phyloP scores from a whole-genome alignment of 140 eudicot species.

The Ambrosia hybrid region DNA sequence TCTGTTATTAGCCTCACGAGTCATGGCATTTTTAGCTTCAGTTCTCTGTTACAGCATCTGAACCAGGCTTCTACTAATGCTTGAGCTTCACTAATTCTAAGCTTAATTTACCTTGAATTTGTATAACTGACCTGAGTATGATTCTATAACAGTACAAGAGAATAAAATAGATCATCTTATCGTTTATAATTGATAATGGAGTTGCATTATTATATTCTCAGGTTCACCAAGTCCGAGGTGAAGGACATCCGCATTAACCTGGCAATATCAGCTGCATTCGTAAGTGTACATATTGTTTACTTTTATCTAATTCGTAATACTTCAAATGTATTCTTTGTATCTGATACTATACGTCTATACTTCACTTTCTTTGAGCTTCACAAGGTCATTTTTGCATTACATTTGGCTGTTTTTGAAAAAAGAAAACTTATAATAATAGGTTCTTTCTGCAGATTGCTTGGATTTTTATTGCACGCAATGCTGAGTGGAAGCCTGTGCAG shows the following conservation, averaged over 20 bases:
- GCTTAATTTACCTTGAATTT: not conserved
- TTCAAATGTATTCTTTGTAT: not conserved
- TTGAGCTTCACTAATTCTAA: not conserved
- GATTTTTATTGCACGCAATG: slow-evolving; percentile 58
- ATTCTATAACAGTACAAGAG: slow-evolving; percentile 2
- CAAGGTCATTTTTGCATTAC: not conserved
- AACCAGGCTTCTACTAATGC: not conserved
- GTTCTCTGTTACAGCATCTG: not conserved
- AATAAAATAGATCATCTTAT: not conserved
- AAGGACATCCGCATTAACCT: too few species aligned
- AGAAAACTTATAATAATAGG: not conserved
- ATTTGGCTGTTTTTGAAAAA: not conserved
- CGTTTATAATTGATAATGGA: not conserved
- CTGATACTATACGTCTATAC: not conserved
- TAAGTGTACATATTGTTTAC: too few species aligned
- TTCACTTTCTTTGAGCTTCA: slow-evolving; percentile 3
- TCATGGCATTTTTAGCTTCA: slow-evolving; percentile 4
- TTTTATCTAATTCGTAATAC: not conserved
- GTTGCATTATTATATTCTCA: too few species aligned
- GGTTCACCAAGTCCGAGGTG: too few species aligned
- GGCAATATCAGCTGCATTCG: too few species aligned
- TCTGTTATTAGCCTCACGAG: not conserved
- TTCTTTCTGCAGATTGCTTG: slow-evolving; percentile 66
- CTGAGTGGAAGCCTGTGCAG: slow-evolving; percentile 87
- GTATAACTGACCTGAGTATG: not conserved